Percentiles rank a stretch among this genome's conserved stretches.
Conservation (phyloP, 805 yeast species). For the Nakazawaea ernobii region DNA sequence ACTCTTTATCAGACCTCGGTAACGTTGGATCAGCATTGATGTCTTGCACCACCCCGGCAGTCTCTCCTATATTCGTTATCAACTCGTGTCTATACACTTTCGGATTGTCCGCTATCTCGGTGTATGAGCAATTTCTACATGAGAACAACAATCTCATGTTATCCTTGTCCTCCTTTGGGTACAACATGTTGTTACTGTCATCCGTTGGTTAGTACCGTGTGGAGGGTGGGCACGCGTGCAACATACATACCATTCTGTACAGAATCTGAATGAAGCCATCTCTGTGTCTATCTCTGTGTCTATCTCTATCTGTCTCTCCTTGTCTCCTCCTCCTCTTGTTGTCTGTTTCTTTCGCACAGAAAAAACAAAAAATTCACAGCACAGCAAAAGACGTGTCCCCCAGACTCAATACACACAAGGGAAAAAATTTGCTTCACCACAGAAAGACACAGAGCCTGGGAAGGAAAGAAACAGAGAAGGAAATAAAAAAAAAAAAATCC, state of each 20-base stretch:
- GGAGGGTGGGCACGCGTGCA: too few relatives aligned
- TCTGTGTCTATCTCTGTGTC: background rate
- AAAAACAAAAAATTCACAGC: too few relatives aligned
- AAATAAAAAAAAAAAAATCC: background rate
- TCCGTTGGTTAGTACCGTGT: too few relatives aligned
- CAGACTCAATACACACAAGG: too few relatives aligned
- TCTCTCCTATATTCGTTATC: constrained; percentile 86
- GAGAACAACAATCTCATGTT: constrained; percentile 73
- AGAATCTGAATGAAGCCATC: constrained; percentile 93
- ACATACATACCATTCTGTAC: constrained; percentile 68
- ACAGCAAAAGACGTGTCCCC: too few relatives aligned
- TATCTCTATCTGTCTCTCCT: background rate
- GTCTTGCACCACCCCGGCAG: constrained; percentile 96
- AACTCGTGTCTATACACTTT: constrained; percentile 90
- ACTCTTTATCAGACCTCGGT: constrained; percentile 90
- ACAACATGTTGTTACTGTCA: constrained; percentile 98
- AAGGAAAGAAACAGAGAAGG: background rate
- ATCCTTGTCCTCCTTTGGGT: constrained; percentile 92
- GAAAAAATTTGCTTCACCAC: too few relatives aligned
- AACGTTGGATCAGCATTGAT: constrained; percentile 96
- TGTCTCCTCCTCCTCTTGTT: background rate
- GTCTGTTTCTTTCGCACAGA: background rate
- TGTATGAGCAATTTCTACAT: constrained; percentile 91
- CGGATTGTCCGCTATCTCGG: constrained; percentile 85
- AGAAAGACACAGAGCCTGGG: too few relatives aligned